Evolutionary conservation across 768 basidiomycete genomes (phyloP), one percentile per base, ranked within the genome.

Genomic region (Suillus sp.): DNA sequence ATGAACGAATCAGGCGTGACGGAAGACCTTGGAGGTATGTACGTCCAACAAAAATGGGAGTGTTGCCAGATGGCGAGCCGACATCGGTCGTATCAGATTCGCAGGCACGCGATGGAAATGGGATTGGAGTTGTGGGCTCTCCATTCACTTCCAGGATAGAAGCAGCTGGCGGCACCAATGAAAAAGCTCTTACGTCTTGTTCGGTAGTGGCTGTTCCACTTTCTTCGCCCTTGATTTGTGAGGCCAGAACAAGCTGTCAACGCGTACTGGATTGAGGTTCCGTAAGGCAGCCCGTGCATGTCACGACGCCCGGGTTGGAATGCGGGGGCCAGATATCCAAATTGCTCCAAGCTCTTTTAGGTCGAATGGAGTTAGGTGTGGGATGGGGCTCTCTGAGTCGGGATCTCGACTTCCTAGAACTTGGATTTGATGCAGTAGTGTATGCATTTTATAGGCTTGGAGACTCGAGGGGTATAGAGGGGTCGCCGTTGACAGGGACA

Each of bases 321-420:
- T 65, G 54, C 74, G 71, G 16, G 68, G 70, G 55, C 73, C 55
- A 16, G 63, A 60, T 50, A 30, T 66, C 74, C 74, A 76, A 40
- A 74, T 74, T 4, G 64, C 68, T 71, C 71, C 68, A 35, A 74
- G 73, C 13, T 74, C 73, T 48, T 62, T 43, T n/a, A 74, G 62
- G 43, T 70, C 54, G 2, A 60, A 62, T 25, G n/a, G 20, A 25
- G 37, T 18, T 11, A 64, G 60, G 22, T 25, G 35, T 27, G 37
- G 35, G 25, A 27, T 22, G 10, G 18, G 38, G 11, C 30, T 32
- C 45, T 43, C 38, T 38, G 34, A 1, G 50, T 51, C 14, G 27
- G 18, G 11, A 25, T 18, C 16, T 30, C 8, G 27, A 30, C 14
- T 30, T 30, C 50, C 27, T 51, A 16, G 27, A 18, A 30, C 16